Conservation (phyloP, 495 filamentous ascomycete genomes). For the Aspergillus ostianus region DNA sequence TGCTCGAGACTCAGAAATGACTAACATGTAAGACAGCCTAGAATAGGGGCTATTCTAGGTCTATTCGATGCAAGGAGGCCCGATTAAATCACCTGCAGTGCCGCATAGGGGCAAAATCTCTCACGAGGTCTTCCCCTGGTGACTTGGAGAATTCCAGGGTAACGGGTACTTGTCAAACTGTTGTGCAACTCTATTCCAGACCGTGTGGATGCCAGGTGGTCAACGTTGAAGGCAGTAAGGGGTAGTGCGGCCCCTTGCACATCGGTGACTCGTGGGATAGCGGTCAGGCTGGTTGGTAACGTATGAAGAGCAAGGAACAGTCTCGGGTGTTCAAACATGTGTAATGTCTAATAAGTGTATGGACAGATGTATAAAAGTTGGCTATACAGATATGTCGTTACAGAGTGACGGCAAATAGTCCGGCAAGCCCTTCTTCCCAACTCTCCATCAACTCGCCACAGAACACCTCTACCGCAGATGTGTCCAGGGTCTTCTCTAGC, state of each 20-base stretch:
- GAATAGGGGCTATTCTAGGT: background rate
- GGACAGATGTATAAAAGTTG: background rate
- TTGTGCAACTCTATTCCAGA: background rate
- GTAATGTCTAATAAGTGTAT: background rate
- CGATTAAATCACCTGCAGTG: background rate
- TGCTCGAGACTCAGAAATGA: background rate
- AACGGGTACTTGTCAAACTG: background rate
- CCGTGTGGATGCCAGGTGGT: background rate
- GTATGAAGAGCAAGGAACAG: background rate
- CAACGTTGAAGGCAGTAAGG: background rate
- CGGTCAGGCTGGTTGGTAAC: background rate
- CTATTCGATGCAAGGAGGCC: background rate
- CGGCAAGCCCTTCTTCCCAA: constrained; percentile 46
- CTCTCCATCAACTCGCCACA: constrained; percentile 47
- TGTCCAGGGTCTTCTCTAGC: constrained; percentile 35
- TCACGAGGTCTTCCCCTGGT: background rate
- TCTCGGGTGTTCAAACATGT: background rate
- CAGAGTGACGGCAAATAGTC: constrained; percentile 34
- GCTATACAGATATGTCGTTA: constrained; percentile 13
- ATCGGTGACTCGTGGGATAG: background rate
- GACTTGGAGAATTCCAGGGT: background rate
- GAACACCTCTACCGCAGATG: constrained; percentile 40
- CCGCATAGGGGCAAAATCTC: background rate
- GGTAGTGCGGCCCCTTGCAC: background rate
- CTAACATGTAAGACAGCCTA: constrained; percentile 6